A percentile compares a stretch with the other conserved stretches of the same genome.
Conservation (phyloP, 495 filamentous ascomycete species). For the Aspergillus carlsbadensis region DNA sequence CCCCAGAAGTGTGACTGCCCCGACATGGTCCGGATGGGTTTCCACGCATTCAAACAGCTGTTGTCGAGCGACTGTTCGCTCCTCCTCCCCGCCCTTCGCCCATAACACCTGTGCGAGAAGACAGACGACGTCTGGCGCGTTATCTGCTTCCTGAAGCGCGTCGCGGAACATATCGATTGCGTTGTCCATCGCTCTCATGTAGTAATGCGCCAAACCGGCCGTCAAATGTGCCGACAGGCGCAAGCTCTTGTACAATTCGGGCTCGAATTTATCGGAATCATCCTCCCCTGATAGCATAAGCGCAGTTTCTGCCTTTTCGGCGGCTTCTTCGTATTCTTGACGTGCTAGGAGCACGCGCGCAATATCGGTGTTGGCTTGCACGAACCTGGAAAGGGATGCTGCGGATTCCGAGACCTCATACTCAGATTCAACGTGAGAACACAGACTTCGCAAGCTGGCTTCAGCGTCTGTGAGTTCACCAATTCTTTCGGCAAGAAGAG, state of each 20-base stretch:
- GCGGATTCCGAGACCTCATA: constrained; percentile 82
- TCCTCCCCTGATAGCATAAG: constrained; percentile 65
- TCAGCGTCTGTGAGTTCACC: constrained; percentile 65
- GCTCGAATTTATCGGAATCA: constrained; percentile 53
- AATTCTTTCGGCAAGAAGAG: constrained; percentile 78
- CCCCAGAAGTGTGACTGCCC: constrained; percentile 74
- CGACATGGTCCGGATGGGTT: constrained; percentile 67
- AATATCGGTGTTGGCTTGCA: constrained; percentile 84
- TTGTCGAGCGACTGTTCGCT: constrained; percentile 71
- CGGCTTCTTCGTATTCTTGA: constrained; percentile 60
- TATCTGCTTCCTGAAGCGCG: constrained; percentile 74
- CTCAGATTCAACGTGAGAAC: constrained; percentile 66
- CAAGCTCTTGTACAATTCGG: constrained; percentile 58
- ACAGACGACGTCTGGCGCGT: constrained; percentile 82
- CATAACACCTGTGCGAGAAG: constrained; percentile 88
- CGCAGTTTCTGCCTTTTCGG: constrained; percentile 70
- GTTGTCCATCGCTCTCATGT: constrained; percentile 56
- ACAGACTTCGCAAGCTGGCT: constrained; percentile 61
- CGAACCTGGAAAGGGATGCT: constrained; percentile 68
- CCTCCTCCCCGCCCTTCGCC: constrained; percentile 78
- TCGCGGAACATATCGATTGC: constrained; percentile 78
- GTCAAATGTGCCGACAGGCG: constrained; percentile 85
- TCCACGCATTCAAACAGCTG: constrained; percentile 79
- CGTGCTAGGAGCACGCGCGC: constrained; percentile 73
- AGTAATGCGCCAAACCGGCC: constrained; percentile 78